Evolutionary conservation across 371 early-diverging fungal genomes (phyloP), one percentile per base, ranked within the genome.

Genomic region (Mortierella sp.): DNA sequence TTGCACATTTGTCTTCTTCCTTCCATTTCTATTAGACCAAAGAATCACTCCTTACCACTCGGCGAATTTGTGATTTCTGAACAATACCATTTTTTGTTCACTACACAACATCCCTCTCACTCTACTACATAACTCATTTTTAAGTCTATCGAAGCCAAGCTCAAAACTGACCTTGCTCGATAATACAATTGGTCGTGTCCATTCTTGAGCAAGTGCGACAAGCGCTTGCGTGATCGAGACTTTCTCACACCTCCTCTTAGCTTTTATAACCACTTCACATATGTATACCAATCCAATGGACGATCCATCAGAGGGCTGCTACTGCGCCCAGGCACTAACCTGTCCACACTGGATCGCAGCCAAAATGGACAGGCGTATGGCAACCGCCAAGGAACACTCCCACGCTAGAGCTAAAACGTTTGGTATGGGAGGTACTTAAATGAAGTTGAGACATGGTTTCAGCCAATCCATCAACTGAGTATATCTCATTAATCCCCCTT

Each of bases 331-430:
- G 64, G 80, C 64, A 43, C 80, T 72, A 58, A 59, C 66, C 12
- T 79, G 80, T 26, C 75, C 80, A 26, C 80, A 79, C 61, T 79
- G 80, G 80, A 70, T 79, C 56, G 68, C 66, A 13, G 45, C 75
- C 40, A 74, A 66, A 35, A 79, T 79, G 80, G 75, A 79, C 53
- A 62, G 43, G 9, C 74, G 75, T n/a, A 55, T 79, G 23, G 51
- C 49, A 17, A 49, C 75, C 17, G 74, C 65, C 61, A 63, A 64
- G 26, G 75, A 70, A 22, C 80, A 70, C 43, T 57, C 70, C 17
- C 80, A 74, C 53, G 63, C 70, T 26, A 67, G 75, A 62, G 67
- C 74, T 37, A 65, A 57, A 17, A 74, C 80, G 13, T 73, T 74
- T 74, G 80, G 80, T 74, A 79, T 47, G 62, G 40, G 26, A 15